A percentile compares a stretch with the other conserved stretches of the same genome.
These are phyloP conservation scores for Pseudovirgaria hyperparasitica DNA, from an alignment of 2,329 filamentous ascomycete species.

Conservation along the genomic window DNA sequence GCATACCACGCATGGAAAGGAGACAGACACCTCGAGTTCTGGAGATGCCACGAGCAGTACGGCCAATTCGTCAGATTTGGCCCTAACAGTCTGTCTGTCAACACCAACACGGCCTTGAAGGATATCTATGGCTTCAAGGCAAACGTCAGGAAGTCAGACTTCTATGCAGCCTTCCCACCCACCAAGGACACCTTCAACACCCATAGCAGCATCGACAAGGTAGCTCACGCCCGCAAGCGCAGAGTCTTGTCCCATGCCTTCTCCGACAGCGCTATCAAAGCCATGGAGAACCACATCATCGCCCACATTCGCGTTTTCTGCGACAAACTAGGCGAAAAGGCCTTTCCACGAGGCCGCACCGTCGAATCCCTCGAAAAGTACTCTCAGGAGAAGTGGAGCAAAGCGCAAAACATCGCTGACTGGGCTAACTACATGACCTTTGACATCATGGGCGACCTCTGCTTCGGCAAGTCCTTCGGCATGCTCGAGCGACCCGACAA, in stretches of 20 bases:
- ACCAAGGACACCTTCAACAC: constrained; percentile 30
- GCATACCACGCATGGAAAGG: constrained; percentile 62
- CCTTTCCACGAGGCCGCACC: no score
- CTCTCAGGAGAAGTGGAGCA: constrained; percentile 24
- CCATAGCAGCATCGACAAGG: constrained; percentile 32
- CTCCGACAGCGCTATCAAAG: constrained; percentile 31
- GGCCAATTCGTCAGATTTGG: constrained; percentile 63
- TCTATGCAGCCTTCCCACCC: constrained; percentile 35
- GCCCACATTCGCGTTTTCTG: constrained; percentile 29
- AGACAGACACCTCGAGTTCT: constrained; percentile 61
- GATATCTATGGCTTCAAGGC: constrained; percentile 36
- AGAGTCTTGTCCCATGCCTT: constrained; percentile 35
- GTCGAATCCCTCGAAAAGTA: constrained; percentile 5
- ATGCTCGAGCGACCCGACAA: constrained; percentile 29
- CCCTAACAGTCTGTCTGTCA: constrained; percentile 66
- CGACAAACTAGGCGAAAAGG: constrained; percentile 18
- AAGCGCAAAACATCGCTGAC: constrained; percentile 30
- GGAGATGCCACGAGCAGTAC: constrained; percentile 57
- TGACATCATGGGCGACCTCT: constrained; percentile 39
- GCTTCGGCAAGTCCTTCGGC: constrained; percentile 32
- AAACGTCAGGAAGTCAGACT: constrained; percentile 36
- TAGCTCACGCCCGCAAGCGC: constrained; percentile 33
- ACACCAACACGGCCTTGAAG: constrained; percentile 44
- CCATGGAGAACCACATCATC: constrained; percentile 33
- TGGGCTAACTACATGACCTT: constrained; percentile 35